A percentile compares a stretch with the other conserved stretches of the same genome.
phyloP scores from a whole-genome alignment of 768 basidiomycete genomes.

The Hydnomerulius pinastri region DNA sequence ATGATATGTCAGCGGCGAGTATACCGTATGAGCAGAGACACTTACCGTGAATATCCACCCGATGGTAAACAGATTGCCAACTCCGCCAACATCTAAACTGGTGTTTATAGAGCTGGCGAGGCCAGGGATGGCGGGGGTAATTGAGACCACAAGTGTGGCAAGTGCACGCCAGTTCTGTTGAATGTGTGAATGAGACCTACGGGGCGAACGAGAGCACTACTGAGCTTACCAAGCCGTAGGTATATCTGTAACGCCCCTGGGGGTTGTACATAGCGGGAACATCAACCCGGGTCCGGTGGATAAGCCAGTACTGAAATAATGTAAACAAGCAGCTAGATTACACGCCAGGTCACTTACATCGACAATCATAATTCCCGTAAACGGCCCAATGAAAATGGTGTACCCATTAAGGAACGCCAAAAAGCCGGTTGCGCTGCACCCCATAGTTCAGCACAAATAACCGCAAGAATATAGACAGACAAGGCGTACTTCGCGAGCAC shows the following conservation, averaged over 20 bases:
- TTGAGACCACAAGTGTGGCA: constrained; percentile 63
- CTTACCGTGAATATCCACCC: constrained; percentile 11
- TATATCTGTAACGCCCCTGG: constrained; percentile 77
- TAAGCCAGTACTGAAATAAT: constrained; percentile 66
- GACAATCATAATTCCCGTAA: constrained; percentile 71
- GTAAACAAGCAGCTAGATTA: not conserved
- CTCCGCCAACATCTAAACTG: not conserved
- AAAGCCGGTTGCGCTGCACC: constrained; percentile 57
- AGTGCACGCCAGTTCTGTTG: constrained; percentile 80
- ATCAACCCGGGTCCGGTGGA: constrained; percentile 71
- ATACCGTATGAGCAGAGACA: not conserved
- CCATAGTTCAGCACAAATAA: not conserved
- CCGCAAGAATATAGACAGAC: not conserved
- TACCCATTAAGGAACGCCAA: constrained; percentile 81
- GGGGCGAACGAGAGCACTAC: not conserved
- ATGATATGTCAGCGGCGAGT: not conserved
- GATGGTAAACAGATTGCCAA: constrained; percentile 6
- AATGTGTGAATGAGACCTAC: constrained; percentile 1
- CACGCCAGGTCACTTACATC: constrained; percentile 41
- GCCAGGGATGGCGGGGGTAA: constrained; percentile 75
- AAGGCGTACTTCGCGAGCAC: constrained; percentile 53
- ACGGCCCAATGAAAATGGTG: constrained; percentile 84
- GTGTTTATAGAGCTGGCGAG: constrained; percentile 74
- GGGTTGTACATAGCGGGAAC: constrained; percentile 86
- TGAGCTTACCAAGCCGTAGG: constrained; percentile 59